Percentiles rank a stretch among this genome's conserved stretches.
Conservation (phyloP, 257 asterid species). For the Vinca minor region DNA sequence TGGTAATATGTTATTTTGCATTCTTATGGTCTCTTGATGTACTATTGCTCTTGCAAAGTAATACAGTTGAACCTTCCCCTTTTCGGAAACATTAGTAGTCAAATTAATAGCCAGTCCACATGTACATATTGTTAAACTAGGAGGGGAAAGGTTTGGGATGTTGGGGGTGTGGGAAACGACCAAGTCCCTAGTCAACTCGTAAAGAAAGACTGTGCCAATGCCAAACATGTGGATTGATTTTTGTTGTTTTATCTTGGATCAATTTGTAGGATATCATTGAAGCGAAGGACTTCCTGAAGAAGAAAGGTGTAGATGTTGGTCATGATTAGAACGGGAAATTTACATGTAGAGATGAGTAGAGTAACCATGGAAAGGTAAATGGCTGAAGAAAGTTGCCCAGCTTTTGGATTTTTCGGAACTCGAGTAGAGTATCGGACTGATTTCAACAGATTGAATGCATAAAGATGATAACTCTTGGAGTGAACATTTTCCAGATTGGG, state of each 20-base stretch:
- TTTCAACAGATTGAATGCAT: too few species aligned
- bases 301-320: constrained; percentile 58
- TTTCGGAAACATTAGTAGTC: too few species aligned
- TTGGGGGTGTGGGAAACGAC: neutral
- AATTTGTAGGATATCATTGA: constrained; percentile 52
- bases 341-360: neutral
- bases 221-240: neutral
- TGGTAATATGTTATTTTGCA: too few species aligned
- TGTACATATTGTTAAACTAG: neutral
- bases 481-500: too few species aligned
- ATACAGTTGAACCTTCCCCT: too few species aligned
- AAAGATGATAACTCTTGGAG: too few species aligned
- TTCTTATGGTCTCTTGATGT: too few species aligned
- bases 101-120: too few species aligned
- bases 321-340: constrained; percentile 15
- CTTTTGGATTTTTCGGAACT: neutral
- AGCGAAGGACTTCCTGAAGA: constrained; percentile 62
- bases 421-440: too few species aligned
- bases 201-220: too few species aligned
- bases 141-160: neutral
- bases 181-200: neutral
- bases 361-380: neutral
- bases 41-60: too few species aligned
- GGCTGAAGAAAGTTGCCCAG: neutral
- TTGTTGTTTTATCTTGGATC: neutral